These are phyloP conservation scores for Apiospora pterosperma DNA, from an alignment of 2,329 filamentous ascomycete species.

Conservation along the genomic window DNA sequence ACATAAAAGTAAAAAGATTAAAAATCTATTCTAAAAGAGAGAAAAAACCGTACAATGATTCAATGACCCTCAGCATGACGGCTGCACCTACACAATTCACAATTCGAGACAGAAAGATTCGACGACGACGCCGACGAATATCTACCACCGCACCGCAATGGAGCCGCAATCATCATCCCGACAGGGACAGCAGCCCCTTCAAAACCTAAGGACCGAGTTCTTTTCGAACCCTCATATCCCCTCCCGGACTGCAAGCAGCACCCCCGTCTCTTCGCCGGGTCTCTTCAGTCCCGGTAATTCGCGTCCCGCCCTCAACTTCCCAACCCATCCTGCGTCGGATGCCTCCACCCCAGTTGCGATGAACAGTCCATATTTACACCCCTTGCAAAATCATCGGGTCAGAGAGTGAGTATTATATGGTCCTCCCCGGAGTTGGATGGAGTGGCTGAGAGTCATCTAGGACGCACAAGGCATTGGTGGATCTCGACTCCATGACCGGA, in stretches of 20 bases:
- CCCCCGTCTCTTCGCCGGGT: conserved; percentile 58
- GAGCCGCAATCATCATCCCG: conserved; percentile 9
- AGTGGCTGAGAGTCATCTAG: conserved; percentile 34
- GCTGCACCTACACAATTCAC: neutral
- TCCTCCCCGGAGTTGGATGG: neutral
- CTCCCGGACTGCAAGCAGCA: conserved; percentile 49
- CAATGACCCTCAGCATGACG: conserved; percentile 6
- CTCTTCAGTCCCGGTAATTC: conserved; percentile 53
- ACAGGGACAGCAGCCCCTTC: conserved; percentile 27
- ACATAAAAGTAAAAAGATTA: neutral
- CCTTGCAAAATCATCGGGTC: conserved; percentile 68
- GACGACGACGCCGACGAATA: conserved; percentile 6
- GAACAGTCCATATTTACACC: conserved; percentile 64
- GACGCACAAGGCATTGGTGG: conserved; percentile 87
- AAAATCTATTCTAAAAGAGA: neutral
- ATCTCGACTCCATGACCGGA: conserved; percentile 83
- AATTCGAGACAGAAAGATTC: conserved; percentile 4
- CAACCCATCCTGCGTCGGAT: conserved; percentile 47
- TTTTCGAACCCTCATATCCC: conserved; percentile 35
- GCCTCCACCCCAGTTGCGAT: conserved; percentile 48
- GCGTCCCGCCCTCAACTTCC: conserved; percentile 37
- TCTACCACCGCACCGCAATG: conserved; percentile 29
- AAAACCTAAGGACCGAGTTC: conserved; percentile 32
- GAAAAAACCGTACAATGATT: neutral
- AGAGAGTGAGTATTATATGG: conserved; percentile 61